Evolutionary conservation across 495 filamentous ascomycete genomes (phyloP).

Genomic region (Penicillium riverlandense): DNA sequence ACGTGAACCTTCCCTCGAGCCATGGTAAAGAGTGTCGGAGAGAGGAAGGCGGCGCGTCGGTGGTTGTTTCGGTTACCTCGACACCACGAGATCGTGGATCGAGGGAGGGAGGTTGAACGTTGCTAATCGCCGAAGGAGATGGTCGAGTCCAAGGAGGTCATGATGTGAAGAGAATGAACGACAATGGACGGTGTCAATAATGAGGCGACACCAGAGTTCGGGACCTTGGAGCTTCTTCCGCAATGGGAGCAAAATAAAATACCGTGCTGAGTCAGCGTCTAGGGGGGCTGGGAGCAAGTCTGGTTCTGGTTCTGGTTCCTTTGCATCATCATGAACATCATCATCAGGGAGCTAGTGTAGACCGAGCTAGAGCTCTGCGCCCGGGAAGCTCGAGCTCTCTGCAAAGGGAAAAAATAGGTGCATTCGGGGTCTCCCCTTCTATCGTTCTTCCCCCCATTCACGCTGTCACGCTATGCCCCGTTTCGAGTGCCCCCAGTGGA

Average conservation of each 20-base stretch:
- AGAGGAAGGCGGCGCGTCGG: neutral
- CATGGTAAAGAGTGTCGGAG: slow-evolving; percentile 13
- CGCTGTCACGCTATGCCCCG: too few species aligned
- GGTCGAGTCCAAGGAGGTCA: neutral
- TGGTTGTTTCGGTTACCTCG: too few species aligned
- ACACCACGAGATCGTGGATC: too few species aligned
- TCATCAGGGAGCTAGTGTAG: slow-evolving; percentile 3
- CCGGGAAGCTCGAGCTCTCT: neutral
- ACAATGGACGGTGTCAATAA: too few species aligned
- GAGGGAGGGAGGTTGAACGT: neutral
- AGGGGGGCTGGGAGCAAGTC: too few species aligned
- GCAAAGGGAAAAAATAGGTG: too few species aligned
- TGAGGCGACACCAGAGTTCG: too few species aligned
- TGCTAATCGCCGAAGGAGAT: too few species aligned
- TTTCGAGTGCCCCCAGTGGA: neutral
- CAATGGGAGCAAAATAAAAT: slow-evolving; percentile 7
- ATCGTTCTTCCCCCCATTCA: too few species aligned
- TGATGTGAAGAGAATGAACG: too few species aligned
- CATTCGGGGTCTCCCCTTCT: too few species aligned
- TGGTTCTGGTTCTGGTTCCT: slow-evolving; percentile 6
- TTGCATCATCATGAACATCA: slow-evolving; percentile 35
- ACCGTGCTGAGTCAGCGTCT: slow-evolving; percentile 13
- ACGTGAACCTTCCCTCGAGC: slow-evolving; percentile 15
- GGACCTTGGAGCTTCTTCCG: too few species aligned
- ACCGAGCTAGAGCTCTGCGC: neutral